These are phyloP conservation scores for Sporothrix dimorphospora DNA, from an alignment of 2,329 filamentous ascomycete species.

Conservation along the genomic window DNA sequence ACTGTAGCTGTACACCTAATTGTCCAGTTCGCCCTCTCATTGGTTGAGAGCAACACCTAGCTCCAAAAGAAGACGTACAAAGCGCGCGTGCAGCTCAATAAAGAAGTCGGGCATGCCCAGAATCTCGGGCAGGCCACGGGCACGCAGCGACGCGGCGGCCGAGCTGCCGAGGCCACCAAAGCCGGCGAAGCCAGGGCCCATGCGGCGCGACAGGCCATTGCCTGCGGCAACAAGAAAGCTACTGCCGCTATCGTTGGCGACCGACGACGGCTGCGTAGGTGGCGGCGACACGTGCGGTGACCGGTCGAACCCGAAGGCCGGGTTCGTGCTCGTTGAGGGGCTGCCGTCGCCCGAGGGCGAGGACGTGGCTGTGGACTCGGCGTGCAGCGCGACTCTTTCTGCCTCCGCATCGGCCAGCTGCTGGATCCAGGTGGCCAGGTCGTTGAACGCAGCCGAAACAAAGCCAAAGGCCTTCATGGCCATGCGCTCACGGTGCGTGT, in stretches of 20 bases:
- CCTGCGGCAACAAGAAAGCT: slow-evolving; percentile 60
- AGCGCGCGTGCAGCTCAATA: slow-evolving; percentile 65
- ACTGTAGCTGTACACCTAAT: no score
- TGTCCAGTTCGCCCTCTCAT: neutral
- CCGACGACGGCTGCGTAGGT: slow-evolving; percentile 36
- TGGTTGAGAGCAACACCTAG: slow-evolving; percentile 56
- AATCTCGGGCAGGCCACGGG: slow-evolving; percentile 66
- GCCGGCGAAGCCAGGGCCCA: slow-evolving; percentile 58
- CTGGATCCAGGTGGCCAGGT: slow-evolving; percentile 68
- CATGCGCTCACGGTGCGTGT: slow-evolving; percentile 65
- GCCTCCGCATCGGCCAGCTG: slow-evolving; percentile 65
- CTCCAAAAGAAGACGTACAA: slow-evolving; percentile 65
- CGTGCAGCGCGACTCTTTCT: slow-evolving; percentile 49
- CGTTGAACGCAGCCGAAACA: slow-evolving; percentile 64
- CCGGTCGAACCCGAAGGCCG: slow-evolving; percentile 39
- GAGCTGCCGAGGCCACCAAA: slow-evolving; percentile 58
- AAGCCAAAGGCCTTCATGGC: slow-evolving; percentile 69
- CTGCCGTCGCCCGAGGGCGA: slow-evolving; percentile 44
- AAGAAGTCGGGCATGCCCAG: slow-evolving; percentile 70
- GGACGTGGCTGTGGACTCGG: slow-evolving; percentile 45
- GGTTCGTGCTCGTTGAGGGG: slow-evolving; percentile 40
- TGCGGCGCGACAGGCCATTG: slow-evolving; percentile 59
- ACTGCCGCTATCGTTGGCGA: slow-evolving; percentile 46
- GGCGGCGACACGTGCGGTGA: slow-evolving; percentile 35
- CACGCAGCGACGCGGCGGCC: slow-evolving; percentile 56